Evolutionary conservation across 305 asterid species (phyloP), one percentile per base, ranked within the genome.

Genomic region (Euphrasia arctica): DNA sequence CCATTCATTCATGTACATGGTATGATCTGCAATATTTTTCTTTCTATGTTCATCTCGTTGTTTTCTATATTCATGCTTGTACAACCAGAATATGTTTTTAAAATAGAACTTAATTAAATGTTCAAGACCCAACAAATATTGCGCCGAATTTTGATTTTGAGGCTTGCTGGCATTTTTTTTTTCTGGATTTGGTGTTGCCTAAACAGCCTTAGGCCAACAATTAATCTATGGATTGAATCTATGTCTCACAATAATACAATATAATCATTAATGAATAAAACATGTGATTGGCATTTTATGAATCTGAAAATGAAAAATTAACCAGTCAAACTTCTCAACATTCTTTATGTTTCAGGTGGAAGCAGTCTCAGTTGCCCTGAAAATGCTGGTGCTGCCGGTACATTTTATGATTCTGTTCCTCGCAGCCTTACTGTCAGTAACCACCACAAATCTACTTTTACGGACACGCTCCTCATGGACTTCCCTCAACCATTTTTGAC

Each of bases 361-460:
- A 86, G 79, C 81, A 94, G 99, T 77, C 82, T 74, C 54, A 95
- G 97, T 74, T 94, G 98, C 78, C 86, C 80, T 22, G 91, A 84
- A 70, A 94, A 94, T 85, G 91, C 98, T 42, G 99, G 99, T 60
- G 99, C 94, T 66, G 97, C 99, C 9, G 99, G 99, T 70, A 94
- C 98, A 65, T 82, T 88, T 79, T 94, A 91, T 85, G 99, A 94
- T 60, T 71, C 84, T 64, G 95, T 94, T 77, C 88, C 97, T n/a
- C 95, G 95, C 62, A 91, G 91, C 76, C 99, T 94, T 67, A 89
- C 96, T 52, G 96, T 94, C 80, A 80, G 74, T 84, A 94, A 94
- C 77, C 80, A 85, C 71, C 64, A 84, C 72, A 88, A 82, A 79
- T 65, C 94, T 34, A 94, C 99, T 0, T 77, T 67, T 70, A 89